Conservation (phyloP, 129 eudicot species). For the Flaveria robusta region DNA sequence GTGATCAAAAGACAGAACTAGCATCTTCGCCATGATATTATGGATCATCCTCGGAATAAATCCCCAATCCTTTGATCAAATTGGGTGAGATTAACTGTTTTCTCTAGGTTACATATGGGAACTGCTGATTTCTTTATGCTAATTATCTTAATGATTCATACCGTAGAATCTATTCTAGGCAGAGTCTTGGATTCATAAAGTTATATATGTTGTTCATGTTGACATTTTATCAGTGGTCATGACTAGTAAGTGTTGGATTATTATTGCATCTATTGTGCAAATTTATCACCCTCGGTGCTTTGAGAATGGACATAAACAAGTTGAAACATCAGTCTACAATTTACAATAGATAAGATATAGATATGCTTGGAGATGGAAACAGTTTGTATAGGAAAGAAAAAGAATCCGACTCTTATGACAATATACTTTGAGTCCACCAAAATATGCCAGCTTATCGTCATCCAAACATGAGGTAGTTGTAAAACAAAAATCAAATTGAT, state of each 20-base stretch:
- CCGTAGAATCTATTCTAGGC: not conserved
- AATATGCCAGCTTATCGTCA: not conserved
- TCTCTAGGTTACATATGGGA: not conserved
- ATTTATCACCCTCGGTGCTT: not conserved
- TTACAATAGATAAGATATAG: no score
- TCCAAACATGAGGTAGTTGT: not conserved
- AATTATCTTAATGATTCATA: not conserved
- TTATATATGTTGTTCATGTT: conserved; percentile 16
- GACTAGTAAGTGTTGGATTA: not conserved
- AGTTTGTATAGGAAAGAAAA: no score
- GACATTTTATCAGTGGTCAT: conserved; percentile 9
- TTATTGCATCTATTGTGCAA: not conserved
- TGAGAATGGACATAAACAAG: not conserved
- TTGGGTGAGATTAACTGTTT: not conserved
- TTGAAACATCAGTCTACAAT: not conserved
- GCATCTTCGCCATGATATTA: conserved; percentile 7
- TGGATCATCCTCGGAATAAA: not conserved
- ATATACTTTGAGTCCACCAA: conserved; percentile 7
- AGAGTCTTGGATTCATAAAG: not conserved
- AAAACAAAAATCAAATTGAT: conserved; percentile 3
- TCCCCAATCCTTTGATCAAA: not conserved
- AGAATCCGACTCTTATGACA: no score
- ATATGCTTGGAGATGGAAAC: no score
- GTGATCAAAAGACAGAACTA: conserved; percentile 3
- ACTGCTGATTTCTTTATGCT: not conserved